These are phyloP conservation scores for Aspergillus ochraceus DNA, from an alignment of 2,329 filamentous ascomycete genomes.

Conservation along the genomic window DNA sequence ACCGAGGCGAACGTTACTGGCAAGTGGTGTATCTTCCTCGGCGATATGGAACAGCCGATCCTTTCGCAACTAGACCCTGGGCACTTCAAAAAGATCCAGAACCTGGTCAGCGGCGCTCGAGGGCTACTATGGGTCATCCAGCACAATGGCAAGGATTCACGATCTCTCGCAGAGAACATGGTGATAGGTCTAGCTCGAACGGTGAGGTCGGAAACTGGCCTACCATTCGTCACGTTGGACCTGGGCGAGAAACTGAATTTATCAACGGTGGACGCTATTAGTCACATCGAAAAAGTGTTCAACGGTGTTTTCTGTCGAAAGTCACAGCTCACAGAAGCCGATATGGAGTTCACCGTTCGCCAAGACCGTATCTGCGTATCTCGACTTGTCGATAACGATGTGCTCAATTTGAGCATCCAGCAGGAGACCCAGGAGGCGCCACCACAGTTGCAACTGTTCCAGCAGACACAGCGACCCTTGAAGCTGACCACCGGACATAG, in stretches of 20 bases:
- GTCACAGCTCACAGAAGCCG: neutral
- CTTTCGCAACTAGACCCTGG: neutral
- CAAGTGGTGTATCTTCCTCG: slow-evolving; percentile 1
- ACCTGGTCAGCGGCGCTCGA: neutral
- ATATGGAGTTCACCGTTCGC: neutral
- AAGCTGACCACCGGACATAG: slow-evolving; percentile 19
- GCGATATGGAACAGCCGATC: neutral
- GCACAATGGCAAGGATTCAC: neutral
- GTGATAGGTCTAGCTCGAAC: neutral
- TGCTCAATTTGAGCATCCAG: neutral
- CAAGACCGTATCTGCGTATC: neutral
- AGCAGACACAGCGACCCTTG: slow-evolving; percentile 22
- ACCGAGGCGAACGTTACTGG: neutral
- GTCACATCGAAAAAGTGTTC: neutral
- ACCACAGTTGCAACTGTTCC: slow-evolving; percentile 19
- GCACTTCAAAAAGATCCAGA: neutral
- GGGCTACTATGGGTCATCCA: neutral
- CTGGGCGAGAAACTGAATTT: neutral
- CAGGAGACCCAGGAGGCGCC: neutral
- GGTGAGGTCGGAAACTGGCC: neutral
- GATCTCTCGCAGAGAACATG: neutral
- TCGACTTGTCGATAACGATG: neutral
- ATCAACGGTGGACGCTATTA: neutral
- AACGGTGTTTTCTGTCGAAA: neutral
- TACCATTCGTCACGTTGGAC: neutral